phyloP scores from a whole-genome alignment of 345 rosid genomes.

The Isatis tinctoria region DNA sequence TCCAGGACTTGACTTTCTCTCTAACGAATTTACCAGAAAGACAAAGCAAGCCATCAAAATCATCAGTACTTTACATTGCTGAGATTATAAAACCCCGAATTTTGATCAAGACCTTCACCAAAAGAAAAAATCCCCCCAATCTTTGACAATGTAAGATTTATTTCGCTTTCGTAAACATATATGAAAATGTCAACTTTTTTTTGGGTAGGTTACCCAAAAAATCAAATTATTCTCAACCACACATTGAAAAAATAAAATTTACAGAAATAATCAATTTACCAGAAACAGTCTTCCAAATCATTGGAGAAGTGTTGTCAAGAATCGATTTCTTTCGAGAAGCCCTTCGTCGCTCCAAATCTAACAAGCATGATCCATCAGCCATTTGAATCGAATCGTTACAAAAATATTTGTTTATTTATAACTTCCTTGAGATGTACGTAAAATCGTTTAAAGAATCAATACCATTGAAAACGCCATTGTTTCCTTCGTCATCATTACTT shows the following conservation, averaged over 20 bases:
- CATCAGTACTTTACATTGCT: background rate
- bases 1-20: slow-evolving; percentile 52
- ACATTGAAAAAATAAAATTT: background rate
- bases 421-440: slow-evolving; percentile 21
- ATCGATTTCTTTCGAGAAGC: slow-evolving; percentile 37
- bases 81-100: slow-evolving; percentile 17
- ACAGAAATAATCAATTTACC: slow-evolving; percentile 43
- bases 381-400: background rate
- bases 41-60: background rate
- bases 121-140: background rate
- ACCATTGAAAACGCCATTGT: slow-evolving; percentile 29
- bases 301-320: slow-evolving; percentile 43
- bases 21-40: slow-evolving; percentile 36
- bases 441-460: background rate
- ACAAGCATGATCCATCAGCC: slow-evolving; percentile 18
- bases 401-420: background rate
- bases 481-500: slow-evolving; percentile 9
- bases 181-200: no score
- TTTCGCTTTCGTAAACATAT: background rate
- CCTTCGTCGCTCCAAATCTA: slow-evolving; percentile 47
- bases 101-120: slow-evolving; percentile 11
- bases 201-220: slow-evolving; percentile 60
- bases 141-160: slow-evolving; percentile 1
- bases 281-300: slow-evolving; percentile 57
- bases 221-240: slow-evolving; percentile 15